Evolutionary conservation across 1,284 basidiomycete species (phyloP), one percentile per base, ranked within the genome.

Genomic region (Trichosporon faecale): DNA sequence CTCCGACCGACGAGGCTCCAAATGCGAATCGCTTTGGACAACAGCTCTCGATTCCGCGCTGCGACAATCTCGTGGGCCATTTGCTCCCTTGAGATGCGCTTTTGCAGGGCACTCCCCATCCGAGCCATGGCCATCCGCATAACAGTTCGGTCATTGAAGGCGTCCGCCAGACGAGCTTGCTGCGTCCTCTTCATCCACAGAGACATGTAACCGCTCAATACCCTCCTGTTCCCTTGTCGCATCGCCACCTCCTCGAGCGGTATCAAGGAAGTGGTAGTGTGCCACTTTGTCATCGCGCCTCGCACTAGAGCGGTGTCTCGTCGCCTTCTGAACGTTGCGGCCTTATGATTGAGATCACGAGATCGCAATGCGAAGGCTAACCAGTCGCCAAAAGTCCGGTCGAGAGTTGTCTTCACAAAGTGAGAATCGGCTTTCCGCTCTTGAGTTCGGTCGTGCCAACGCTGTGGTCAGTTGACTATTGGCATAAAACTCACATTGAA

Each of bases 401-500:
- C 23, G 40, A 67, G 21, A 0, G 64, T 52, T 0, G 46, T 64
- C 31, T 37, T n/a, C 1, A 65, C 66, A 14, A 29, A 65, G 21
- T 70, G 69, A 8, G 27, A 65, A 66, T 76, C 77, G 61, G 71
- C 72, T 18, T 69, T 70, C n/a, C 60, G 29, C 12, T 70, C 63
- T 8, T 66, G 55, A 6, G 70, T 44, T 8, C 14, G 23, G n/a
- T 70, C 72, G 8, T 69, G 66, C 72, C 72, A 73, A 31, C 27
- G 44, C 72, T 71, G 60, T 5, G 3, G 67, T 73, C 57, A 73
- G 69, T 55, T 4, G 9, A 23, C 0, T n/a, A 3, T 27, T 37
- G 0, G 23, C 40, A 11, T 33, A 7, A 6, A n/a, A 68, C 78
- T 75, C 67, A 80, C 80, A 29, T 73, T 66, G 29, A 80, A 73